Conservation (phyloP, 805 yeast genomes). For the Yarrowia sp. region DNA sequence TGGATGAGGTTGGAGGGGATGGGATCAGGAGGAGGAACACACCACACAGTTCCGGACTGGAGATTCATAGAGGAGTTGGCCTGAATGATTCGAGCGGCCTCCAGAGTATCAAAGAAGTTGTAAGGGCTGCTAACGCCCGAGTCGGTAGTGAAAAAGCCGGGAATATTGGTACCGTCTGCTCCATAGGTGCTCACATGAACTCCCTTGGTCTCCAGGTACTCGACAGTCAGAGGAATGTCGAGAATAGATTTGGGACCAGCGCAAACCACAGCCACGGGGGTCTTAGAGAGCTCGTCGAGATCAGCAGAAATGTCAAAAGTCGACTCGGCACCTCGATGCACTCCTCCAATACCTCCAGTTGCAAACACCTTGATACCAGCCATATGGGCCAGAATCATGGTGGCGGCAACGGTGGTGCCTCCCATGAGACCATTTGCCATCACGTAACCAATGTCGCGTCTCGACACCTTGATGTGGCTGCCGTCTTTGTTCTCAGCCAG, state of each 20-base stretch:
- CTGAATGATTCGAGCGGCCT: constrained; percentile 61
- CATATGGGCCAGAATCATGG: constrained; percentile 72
- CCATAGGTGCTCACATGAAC: constrained; percentile 74
- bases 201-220: constrained; percentile 86
- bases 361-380: constrained; percentile 85
- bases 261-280: constrained; percentile 87
- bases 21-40: constrained; percentile 74
- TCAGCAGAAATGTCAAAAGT: constrained; percentile 86
- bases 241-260: constrained; percentile 87
- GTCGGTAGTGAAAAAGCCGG: constrained; percentile 78
- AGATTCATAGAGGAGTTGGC: constrained; percentile 49
- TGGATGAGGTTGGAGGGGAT: constrained; percentile 55
- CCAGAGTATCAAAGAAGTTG: constrained; percentile 48
- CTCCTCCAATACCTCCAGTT: constrained; percentile 93
- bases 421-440: constrained; percentile 65
- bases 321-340: constrained; percentile 69
- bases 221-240: constrained; percentile 77
- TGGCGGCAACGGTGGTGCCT: constrained; percentile 87
- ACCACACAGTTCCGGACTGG: constrained; percentile 67
- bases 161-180: constrained; percentile 52
- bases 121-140: constrained; percentile 73
- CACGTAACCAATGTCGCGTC: constrained; percentile 73
- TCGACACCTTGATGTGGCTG: constrained; percentile 57
- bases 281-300: constrained; percentile 74
- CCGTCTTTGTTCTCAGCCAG: constrained; percentile 44